Percentiles rank a stretch among this genome's conserved stretches.
Evolutionary conservation across 129 eudicot species (phyloP).

Genomic region (Escallonia rubra): DNA sequence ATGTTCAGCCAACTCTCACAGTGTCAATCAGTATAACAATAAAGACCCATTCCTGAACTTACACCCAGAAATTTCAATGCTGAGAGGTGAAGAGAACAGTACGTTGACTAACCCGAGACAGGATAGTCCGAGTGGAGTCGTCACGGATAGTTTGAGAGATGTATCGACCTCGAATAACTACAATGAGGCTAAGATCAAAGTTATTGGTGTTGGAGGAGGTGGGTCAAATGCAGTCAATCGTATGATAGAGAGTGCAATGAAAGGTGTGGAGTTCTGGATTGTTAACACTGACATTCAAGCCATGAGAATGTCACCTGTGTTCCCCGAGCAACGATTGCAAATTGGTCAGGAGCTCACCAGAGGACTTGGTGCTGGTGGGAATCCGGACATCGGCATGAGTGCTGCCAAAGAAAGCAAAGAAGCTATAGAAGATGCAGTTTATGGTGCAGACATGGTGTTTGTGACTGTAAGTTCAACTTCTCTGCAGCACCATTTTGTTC

Average conservation of each 20-base stretch:
- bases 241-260: slow-evolving; percentile 83
- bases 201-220: slow-evolving; percentile 95
- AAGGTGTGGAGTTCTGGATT: slow-evolving; percentile 97
- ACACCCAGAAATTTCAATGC: slow-evolving; percentile 67
- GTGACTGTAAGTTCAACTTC: slow-evolving; percentile 67
- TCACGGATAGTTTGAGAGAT: slow-evolving; percentile 51
- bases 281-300: slow-evolving; percentile 96
- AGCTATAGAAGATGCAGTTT: slow-evolving; percentile 74
- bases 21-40: slow-evolving; percentile 40
- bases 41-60: slow-evolving; percentile 62
- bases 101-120: slow-evolving; percentile 33
- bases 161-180: slow-evolving; percentile 27
- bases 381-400: slow-evolving; percentile 91
- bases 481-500: not conserved
- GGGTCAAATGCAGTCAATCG: slow-evolving; percentile 99
- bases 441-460: slow-evolving; percentile 94
- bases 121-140: slow-evolving; percentile 44
- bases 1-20: slow-evolving; percentile 61
- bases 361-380: slow-evolving; percentile 99
- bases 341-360: slow-evolving; percentile 89
- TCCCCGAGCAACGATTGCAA: slow-evolving; percentile 64
- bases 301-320: slow-evolving; percentile 80
- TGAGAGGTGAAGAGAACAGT: slow-evolving; percentile 61
- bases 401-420: slow-evolving; percentile 92
- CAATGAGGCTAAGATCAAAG: slow-evolving; percentile 90